Percentiles rank a stretch among this genome's conserved stretches.
These are phyloP conservation scores for Lactarius sp. DNA, from an alignment of 768 basidiomycete genomes.

Conservation along the genomic window DNA sequence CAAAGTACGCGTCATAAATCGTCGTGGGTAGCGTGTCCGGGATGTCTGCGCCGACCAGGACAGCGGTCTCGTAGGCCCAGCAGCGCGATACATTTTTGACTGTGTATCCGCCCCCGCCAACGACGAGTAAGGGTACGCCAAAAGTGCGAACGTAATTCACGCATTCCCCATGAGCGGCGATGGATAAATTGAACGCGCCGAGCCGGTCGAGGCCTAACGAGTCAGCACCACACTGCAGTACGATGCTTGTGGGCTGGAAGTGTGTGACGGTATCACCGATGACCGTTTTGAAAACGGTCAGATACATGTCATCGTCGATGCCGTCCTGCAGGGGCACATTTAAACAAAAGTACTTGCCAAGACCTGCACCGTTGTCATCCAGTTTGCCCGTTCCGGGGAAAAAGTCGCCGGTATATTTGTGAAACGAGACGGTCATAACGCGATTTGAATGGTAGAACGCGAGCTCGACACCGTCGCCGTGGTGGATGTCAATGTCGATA, in stretches of 20 bases:
- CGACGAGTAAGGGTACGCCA: slow-evolving; percentile 81
- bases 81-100: slow-evolving; percentile 97
- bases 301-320: slow-evolving; percentile 95
- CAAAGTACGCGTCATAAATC: slow-evolving; percentile 90
- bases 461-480: slow-evolving; percentile 96
- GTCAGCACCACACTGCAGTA: slow-evolving; percentile 96
- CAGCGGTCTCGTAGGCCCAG: slow-evolving; percentile 97
- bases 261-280: slow-evolving; percentile 90
- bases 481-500: slow-evolving; percentile 99
- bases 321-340: slow-evolving; percentile 96
- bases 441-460: slow-evolving; percentile 97
- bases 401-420: slow-evolving; percentile 98
- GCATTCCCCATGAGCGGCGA: slow-evolving; percentile 97
- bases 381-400: slow-evolving; percentile 97
- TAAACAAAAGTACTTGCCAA: slow-evolving; percentile 90
- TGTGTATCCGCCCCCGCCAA: slow-evolving; percentile 96
- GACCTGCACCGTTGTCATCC: slow-evolving; percentile 83
- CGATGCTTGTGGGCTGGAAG: slow-evolving; percentile 86
- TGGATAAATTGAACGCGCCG: slow-evolving; percentile 96
- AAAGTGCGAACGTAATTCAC: slow-evolving; percentile 95
- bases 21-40: slow-evolving; percentile 86
- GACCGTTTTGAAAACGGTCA: slow-evolving; percentile 92
- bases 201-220: slow-evolving; percentile 91
- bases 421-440: slow-evolving; percentile 99
- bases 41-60: slow-evolving; percentile 77